Evolutionary conservation across 768 basidiomycete species (phyloP).

Genomic region (Zangia roseola): DNA sequence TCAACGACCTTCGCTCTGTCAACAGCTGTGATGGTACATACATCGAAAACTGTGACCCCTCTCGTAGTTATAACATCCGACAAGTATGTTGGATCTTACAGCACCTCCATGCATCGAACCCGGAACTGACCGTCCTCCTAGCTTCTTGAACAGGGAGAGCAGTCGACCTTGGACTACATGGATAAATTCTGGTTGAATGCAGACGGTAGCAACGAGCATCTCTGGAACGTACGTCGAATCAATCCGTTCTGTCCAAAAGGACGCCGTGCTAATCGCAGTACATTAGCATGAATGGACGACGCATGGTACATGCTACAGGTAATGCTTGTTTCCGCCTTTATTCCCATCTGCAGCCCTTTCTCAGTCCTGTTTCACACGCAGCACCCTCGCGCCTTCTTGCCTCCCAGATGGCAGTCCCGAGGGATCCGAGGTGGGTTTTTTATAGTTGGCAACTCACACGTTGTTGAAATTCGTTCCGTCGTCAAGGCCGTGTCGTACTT

Average conservation of each 20-base stretch:
- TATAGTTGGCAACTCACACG: not conserved
- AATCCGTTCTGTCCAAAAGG: not conserved
- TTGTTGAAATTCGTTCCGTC: not conserved
- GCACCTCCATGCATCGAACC: not conserved
- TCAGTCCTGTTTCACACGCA: slow-evolving; percentile 22
- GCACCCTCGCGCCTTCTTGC: slow-evolving; percentile 58
- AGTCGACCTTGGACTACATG: slow-evolving; percentile 61
- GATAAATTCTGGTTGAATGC: slow-evolving; percentile 60
- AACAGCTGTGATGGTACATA: slow-evolving; percentile 54
- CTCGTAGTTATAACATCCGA: slow-evolving; percentile 45
- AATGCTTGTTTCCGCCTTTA: not conserved
- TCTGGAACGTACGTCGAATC: slow-evolving; percentile 62
- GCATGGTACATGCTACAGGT: slow-evolving; percentile 56
- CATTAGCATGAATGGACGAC: slow-evolving; percentile 66
- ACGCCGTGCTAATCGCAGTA: not conserved
- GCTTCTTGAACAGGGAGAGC: slow-evolving; percentile 55
- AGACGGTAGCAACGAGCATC: slow-evolving; percentile 56
- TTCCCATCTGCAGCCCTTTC: not conserved
- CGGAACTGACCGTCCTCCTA: slow-evolving; percentile 21
- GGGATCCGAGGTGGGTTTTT: slow-evolving; percentile 55
- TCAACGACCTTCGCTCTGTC: not conserved
- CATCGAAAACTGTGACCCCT: slow-evolving; percentile 37
- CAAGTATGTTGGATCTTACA: slow-evolving; percentile 28
- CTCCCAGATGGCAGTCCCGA: slow-evolving; percentile 53
- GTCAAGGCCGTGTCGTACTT: slow-evolving; percentile 65